Conservation (phyloP, 176 grass and related monocot genomes). For the Oryza punctata region DNA sequence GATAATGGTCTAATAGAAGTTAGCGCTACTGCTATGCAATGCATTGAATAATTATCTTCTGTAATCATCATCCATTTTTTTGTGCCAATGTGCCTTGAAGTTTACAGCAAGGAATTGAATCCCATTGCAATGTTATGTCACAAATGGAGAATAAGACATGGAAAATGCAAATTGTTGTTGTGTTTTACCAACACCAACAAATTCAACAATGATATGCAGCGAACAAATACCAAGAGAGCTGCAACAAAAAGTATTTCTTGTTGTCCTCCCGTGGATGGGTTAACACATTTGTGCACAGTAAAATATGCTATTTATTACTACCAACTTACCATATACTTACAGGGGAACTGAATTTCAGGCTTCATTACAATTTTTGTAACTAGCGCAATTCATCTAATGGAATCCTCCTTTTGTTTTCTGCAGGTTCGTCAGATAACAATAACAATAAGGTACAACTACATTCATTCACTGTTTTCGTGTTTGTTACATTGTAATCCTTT, state of each 20-base stretch:
- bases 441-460: constrained; percentile 71
- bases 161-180: neutral
- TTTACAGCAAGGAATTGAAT: neutral
- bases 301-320: neutral
- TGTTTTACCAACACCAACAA: neutral
- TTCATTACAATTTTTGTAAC: constrained; percentile 7
- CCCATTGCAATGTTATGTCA: neutral
- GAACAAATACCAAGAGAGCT: neutral
- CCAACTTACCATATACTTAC: neutral
- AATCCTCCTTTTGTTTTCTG: constrained; percentile 29
- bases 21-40: neutral
- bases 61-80: neutral
- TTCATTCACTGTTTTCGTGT: constrained; percentile 19
- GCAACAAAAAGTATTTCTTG: neutral
- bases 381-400: constrained; percentile 29
- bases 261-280: neutral
- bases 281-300: neutral
- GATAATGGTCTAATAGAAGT: neutral
- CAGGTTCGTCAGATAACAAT: constrained; percentile 97
- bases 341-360: neutral
- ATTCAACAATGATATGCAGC: neutral
- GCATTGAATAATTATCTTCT: neutral
- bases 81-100: neutral
- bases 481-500: neutral
- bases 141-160: neutral